phyloP scores from a whole-genome alignment of 139 green algal genomes.

The Micractinium sp. region DNA sequence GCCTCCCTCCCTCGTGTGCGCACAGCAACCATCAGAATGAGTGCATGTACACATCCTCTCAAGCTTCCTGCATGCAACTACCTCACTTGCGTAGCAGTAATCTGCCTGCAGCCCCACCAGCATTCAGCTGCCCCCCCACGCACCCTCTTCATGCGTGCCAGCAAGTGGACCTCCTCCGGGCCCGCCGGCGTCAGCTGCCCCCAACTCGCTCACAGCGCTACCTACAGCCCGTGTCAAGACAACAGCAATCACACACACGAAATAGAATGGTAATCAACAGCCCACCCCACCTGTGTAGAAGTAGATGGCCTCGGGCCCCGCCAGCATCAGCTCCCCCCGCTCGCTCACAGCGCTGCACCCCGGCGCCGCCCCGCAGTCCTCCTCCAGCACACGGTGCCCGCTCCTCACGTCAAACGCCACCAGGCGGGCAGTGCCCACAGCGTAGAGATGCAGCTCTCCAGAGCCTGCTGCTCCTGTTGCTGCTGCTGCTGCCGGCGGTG shows the following conservation, averaged over 20 bases:
- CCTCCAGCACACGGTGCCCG: conserved; percentile 61
- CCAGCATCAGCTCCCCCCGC: conserved; percentile 61
- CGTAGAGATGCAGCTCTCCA: conserved; percentile 61
- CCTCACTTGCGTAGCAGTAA: too few relatives aligned
- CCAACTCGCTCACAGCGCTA: neutral
- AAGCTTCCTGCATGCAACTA: too few relatives aligned
- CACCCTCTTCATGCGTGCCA: too few relatives aligned
- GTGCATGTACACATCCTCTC: too few relatives aligned
- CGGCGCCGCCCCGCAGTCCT: conserved; percentile 40
- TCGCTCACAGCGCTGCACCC: conserved; percentile 39
- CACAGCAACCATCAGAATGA: too few relatives aligned
- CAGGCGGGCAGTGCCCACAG: conserved; percentile 48
- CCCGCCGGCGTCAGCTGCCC: too few relatives aligned
- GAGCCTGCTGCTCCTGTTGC: neutral
- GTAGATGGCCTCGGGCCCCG: conserved; percentile 75
- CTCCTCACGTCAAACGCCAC: conserved; percentile 28
- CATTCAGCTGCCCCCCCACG: too few relatives aligned
- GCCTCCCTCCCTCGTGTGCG: too few relatives aligned
- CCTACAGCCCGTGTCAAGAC: neutral
- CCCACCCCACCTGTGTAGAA: conserved; percentile 65
- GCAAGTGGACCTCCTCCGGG: too few relatives aligned
- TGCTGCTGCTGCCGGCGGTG: too few relatives aligned
- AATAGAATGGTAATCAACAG: neutral
- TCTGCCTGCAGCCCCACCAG: too few relatives aligned
- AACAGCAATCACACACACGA: neutral